phyloP scores from a whole-genome alignment of 495 filamentous ascomycete genomes.

The Opeltia flavorubescens region DNA sequence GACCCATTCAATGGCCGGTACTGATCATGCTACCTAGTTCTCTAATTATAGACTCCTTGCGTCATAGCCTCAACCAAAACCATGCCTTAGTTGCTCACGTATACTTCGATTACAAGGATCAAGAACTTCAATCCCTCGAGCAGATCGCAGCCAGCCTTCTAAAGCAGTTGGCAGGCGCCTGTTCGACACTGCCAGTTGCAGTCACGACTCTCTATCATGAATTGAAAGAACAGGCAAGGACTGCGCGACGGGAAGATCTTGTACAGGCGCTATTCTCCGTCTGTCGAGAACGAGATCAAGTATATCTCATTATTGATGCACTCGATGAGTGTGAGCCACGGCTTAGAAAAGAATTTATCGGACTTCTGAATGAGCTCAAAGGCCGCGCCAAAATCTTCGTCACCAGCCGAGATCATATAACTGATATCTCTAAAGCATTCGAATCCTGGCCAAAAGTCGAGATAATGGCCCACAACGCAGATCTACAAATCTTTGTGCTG shows the following conservation, averaged over 20 bases:
- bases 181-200: background rate
- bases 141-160: constrained; percentile 3
- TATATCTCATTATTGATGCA: constrained; percentile 19
- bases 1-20: no score
- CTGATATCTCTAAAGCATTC: background rate
- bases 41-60: constrained; percentile 4
- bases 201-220: background rate
- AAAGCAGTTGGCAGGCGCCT: background rate
- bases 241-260: background rate
- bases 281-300: background rate
- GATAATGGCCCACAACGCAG: background rate
- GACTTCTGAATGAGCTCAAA: background rate
- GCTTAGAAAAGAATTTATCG: background rate
- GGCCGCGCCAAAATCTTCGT: background rate
- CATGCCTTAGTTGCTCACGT: background rate
- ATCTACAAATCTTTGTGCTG: background rate
- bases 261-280: constrained; percentile 1
- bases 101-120: constrained; percentile 9
- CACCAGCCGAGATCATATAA: background rate
- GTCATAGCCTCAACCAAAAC: background rate
- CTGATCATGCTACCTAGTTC: no score
- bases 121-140: background rate
- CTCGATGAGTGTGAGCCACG: constrained; percentile 19
- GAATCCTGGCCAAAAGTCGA: background rate
- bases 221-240: background rate